Percentiles rank a stretch among this genome's conserved stretches.
phyloP scores from a whole-genome alignment of 768 basidiomycete genomes.

The Boletus subcaerulescens region DNA sequence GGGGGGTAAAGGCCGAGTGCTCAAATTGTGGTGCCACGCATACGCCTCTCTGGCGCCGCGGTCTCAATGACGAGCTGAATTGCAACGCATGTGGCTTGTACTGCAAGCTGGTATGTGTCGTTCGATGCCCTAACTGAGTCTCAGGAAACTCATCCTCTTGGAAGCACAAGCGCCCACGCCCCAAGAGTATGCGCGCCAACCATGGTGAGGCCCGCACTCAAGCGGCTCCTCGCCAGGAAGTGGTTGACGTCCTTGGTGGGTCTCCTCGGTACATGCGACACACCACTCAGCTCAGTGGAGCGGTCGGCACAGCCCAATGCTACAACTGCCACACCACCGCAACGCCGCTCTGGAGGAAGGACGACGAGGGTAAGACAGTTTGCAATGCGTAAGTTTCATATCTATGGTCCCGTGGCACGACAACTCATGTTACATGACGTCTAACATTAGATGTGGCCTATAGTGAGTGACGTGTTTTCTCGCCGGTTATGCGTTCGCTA shows the following conservation, averaged over 20 bases:
- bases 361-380: conserved; percentile 87
- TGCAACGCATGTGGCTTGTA: conserved; percentile 89
- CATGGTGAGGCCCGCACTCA: conserved; percentile 71
- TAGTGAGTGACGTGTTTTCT: conserved; percentile 47
- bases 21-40: conserved; percentile 88
- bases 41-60: conserved; percentile 83
- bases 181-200: conserved; percentile 80
- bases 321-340: conserved; percentile 89
- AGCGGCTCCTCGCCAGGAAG: conserved; percentile 61
- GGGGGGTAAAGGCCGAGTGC: conserved; percentile 76
- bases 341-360: conserved; percentile 87
- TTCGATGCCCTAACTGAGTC: neutral
- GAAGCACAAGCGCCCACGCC: conserved; percentile 84
- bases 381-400: conserved; percentile 78
- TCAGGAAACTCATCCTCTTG: neutral
- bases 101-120: conserved; percentile 68
- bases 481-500: conserved; percentile 1
- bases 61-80: conserved; percentile 84
- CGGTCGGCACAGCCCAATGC: conserved; percentile 63
- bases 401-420: conserved; percentile 2
- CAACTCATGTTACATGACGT: conserved; percentile 9
- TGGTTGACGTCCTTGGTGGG: conserved; percentile 71
- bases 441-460: conserved; percentile 60
- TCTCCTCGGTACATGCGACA: conserved; percentile 32
- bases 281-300: conserved; percentile 28